Conservation (phyloP, 2,329 filamentous ascomycete species). For the Colletotrichum melonis region DNA sequence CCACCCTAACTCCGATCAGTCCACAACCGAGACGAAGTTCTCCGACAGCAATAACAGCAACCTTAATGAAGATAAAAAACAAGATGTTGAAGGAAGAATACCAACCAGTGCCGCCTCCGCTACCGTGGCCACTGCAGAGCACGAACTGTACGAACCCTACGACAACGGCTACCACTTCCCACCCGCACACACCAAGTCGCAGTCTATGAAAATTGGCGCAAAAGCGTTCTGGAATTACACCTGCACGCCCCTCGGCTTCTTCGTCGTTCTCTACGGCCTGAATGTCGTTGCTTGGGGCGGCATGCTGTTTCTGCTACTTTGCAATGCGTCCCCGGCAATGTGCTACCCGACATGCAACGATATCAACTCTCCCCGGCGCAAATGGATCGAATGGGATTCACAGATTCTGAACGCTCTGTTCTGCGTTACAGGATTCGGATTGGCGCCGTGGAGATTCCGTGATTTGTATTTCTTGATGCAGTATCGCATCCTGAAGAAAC, state of each 20-base stretch:
- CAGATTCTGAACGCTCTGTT: conserved; percentile 88
- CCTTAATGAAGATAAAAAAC: not conserved
- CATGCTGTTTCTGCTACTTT: conserved; percentile 88
- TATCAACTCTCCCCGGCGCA: conserved; percentile 79
- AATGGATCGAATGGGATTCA: conserved; percentile 87
- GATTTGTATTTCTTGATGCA: conserved; percentile 80
- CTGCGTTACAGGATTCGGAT: conserved; percentile 86
- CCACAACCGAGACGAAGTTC: conserved; percentile 13
- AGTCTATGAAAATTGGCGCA: conserved; percentile 68
- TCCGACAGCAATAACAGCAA: conserved; percentile 13
- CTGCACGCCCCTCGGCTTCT: conserved; percentile 79
- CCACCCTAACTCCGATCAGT: not conserved
- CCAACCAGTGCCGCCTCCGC: conserved; percentile 21
- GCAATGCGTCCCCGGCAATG: conserved; percentile 80
- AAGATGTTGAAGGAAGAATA: conserved; percentile 19
- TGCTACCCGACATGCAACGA: conserved; percentile 77
- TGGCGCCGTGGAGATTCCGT: conserved; percentile 86
- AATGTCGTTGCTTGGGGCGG: conserved; percentile 91
- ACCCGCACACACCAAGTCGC: conserved; percentile 68
- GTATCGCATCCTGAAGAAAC: conserved; percentile 67
- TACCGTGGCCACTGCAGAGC: conserved; percentile 23
- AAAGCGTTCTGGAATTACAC: conserved; percentile 78
- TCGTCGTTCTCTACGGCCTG: conserved; percentile 82
- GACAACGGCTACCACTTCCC: conserved; percentile 76
- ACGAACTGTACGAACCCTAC: conserved; percentile 30